Evolutionary conservation across 2,329 filamentous ascomycete species (phyloP).

Genomic region (Chaetomiaceae sp.): DNA sequence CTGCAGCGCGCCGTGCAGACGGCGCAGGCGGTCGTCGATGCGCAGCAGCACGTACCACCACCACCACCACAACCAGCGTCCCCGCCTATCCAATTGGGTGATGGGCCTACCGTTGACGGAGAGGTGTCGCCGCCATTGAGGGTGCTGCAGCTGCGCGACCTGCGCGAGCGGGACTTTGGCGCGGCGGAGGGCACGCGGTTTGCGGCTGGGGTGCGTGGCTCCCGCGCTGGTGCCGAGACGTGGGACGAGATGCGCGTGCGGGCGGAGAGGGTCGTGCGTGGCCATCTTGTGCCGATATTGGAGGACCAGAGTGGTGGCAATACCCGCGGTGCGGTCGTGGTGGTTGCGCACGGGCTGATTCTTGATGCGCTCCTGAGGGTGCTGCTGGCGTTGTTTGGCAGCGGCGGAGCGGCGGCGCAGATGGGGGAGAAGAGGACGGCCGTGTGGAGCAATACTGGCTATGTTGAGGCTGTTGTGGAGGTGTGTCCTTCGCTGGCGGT

Average conservation of each 20-base stretch:
- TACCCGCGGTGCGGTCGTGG: conserved; percentile 42
- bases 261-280: conserved; percentile 59
- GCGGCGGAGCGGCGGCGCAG: conserved; percentile 19
- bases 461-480: conserved; percentile 30
- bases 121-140: conserved; percentile 20
- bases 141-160: conserved; percentile 38
- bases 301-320: conserved; percentile 16
- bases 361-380: conserved; percentile 62
- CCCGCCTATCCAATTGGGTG: too few relatives aligned
- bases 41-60: conserved; percentile 34
- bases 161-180: conserved; percentile 72
- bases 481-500: background rate
- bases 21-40: conserved; percentile 57
- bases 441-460: conserved; percentile 50
- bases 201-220: conserved; percentile 27
- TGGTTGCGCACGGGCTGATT: conserved; percentile 81
- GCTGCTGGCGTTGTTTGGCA: conserved; percentile 50
- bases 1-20: conserved; percentile 68
- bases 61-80: too few relatives aligned
- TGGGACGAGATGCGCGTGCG: conserved; percentile 59
- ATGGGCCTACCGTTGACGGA: background rate
- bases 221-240: conserved; percentile 55
- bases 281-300: conserved; percentile 52
- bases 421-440: conserved; percentile 21
- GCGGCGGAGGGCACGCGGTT: conserved; percentile 61